Evolutionary conservation across 148 eudicot species (phyloP).

Genomic region (Nepenthes mirabilis): DNA sequence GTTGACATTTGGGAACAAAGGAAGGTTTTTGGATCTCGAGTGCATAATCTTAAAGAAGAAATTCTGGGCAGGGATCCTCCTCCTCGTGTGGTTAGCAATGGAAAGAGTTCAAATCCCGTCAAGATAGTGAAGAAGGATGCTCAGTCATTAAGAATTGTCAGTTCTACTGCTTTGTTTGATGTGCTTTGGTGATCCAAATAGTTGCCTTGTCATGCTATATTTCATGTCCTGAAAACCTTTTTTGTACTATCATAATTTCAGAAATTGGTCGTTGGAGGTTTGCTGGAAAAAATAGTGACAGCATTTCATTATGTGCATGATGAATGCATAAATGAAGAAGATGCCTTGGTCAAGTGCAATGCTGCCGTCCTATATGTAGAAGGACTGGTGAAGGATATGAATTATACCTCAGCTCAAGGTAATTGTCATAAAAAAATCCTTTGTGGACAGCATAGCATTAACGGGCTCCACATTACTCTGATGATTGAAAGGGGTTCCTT

Average conservation of each 20-base stretch:
- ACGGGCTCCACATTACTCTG: too few species aligned
- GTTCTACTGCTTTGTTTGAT: slow-evolving; percentile 17
- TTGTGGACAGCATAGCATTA: too few species aligned
- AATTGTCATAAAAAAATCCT: not conserved
- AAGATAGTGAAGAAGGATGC: slow-evolving; percentile 86
- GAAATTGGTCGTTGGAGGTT: slow-evolving; percentile 81
- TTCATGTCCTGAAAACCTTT: not conserved
- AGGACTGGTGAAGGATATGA: slow-evolving; percentile 48
- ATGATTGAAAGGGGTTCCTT: too few species aligned
- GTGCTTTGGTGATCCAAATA: not conserved
- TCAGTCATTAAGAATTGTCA: slow-evolving; percentile 68
- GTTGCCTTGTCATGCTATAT: not conserved
- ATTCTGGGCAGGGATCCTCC: slow-evolving; percentile 49
- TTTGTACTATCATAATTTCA: slow-evolving; percentile 17
- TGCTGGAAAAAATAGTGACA: slow-evolving; percentile 69
- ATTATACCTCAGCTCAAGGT: slow-evolving; percentile 52
- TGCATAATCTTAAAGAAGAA: slow-evolving; percentile 75
- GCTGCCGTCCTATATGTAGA: slow-evolving; percentile 30
- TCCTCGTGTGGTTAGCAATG: slow-evolving; percentile 37
- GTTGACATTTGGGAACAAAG: slow-evolving; percentile 88
- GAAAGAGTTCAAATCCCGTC: slow-evolving; percentile 56
- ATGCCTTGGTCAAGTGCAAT: slow-evolving; percentile 46
- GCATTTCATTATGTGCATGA: slow-evolving; percentile 69
- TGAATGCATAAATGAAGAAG: slow-evolving; percentile 49
- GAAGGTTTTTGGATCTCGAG: slow-evolving; percentile 96